These are phyloP conservation scores for Cordyceps militaris DNA, from an alignment of 2,329 filamentous ascomycete species.

Conservation along the genomic window DNA sequence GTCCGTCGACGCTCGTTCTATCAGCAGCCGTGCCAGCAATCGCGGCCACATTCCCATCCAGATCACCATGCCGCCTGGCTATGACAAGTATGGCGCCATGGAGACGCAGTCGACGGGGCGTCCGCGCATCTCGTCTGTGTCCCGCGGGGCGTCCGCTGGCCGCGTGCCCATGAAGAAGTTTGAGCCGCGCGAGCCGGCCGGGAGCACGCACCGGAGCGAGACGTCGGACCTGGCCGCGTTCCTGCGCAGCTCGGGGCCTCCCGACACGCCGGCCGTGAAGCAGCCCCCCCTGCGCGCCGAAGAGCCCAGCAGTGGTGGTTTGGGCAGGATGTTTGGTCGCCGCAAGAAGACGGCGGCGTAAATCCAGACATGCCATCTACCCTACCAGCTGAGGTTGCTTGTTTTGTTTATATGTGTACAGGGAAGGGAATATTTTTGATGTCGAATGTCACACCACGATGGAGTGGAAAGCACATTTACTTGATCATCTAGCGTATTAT, in stretches of 20 bases:
- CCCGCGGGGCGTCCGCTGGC: constrained; percentile 23
- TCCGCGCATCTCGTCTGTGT: constrained; percentile 17
- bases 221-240: constrained; percentile 69
- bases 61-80: constrained; percentile 39
- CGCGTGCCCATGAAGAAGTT: constrained; percentile 51
- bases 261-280: constrained; percentile 30
- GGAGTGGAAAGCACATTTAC: neutral
- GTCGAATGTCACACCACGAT: neutral
- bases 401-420: neutral
- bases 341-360: constrained; percentile 38
- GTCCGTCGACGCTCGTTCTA: constrained; percentile 26
- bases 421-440: neutral
- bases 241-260: constrained; percentile 60
- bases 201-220: constrained; percentile 34
- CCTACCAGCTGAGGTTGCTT: too few relatives aligned
- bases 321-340: constrained; percentile 43
- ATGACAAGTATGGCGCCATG: constrained; percentile 35
- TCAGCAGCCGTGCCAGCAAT: constrained; percentile 32
- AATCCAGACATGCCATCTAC: neutral
- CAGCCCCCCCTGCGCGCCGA: constrained; percentile 25
- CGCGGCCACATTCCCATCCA: constrained; percentile 47
- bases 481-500: constrained; percentile 4
- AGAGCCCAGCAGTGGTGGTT: constrained; percentile 34
- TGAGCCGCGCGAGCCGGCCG: constrained; percentile 46
- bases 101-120: constrained; percentile 17